Evolutionary conservation across 179 eudicot species (phyloP), one percentile per base, ranked within the genome.

Genomic region (Dionaea muscipula): DNA sequence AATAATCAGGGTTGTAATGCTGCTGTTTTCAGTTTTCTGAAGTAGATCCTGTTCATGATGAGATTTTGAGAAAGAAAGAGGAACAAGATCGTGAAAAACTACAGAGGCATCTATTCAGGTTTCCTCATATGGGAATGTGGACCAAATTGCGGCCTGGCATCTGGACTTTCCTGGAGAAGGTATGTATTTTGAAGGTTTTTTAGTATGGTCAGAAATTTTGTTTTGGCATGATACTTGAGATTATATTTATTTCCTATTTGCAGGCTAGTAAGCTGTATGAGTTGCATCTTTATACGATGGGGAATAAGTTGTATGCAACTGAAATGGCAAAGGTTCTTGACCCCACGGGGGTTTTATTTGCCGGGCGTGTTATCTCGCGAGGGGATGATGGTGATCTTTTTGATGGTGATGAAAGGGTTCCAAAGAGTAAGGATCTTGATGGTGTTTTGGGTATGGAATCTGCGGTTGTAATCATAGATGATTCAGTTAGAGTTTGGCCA

Each of bases 81-180:
- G 96, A 83, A 59, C 95, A 81, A 51, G 99, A 93, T 58, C 94
- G 87, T 57, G 96, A 80, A 65, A 80, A 81, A 75, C 81, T 85
- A 15, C 67, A 72, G 19, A 74, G 94, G 58, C 94, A 93, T 75
- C 91, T 93, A 28, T 89, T 89, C 51, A 84, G 95, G 31, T 93
- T 89, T 67, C 95, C 94, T 26, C 96, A 85, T 53, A 93, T 93
- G 99, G 83, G 80, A 57, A 93, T 93, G 99, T 93, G 99, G 99
- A 93, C 99, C 16, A 93, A 93, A 51, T 68, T 93, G 69, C 82
- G 96, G 35, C 96, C 99, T 47, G 99, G 99, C 33, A 81, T 93
- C 35, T 93, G 99, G 99, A 89, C 76, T 57, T 93, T 93, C 70
- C 66, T 93, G 75, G 99, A 89, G 78, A 93, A 89, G 96, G 99